Conservation (phyloP, 306 rosid genomes). For the Cajanus cajan region DNA sequence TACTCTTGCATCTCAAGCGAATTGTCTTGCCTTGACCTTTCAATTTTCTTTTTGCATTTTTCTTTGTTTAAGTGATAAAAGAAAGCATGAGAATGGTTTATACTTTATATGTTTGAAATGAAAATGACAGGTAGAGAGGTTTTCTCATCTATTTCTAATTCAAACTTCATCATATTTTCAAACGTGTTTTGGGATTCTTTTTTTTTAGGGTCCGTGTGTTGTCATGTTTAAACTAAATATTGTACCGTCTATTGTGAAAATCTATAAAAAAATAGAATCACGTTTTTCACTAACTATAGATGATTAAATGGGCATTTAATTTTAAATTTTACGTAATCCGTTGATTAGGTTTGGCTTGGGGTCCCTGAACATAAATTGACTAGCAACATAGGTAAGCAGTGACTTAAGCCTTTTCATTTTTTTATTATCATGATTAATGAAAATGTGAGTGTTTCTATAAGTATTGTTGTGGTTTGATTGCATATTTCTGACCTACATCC, state of each 20-base stretch:
- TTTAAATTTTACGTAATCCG: neutral
- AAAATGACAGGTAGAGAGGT: neutral
- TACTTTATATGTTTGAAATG: neutral
- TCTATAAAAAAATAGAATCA: neutral
- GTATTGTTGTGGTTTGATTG: no score
- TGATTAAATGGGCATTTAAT: neutral
- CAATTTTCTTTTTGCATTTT: neutral
- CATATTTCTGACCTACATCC: no score
- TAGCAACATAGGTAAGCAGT: constrained; percentile 32
- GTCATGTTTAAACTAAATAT: neutral
- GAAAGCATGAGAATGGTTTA: neutral
- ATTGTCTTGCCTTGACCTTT: no score
- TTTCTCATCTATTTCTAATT: neutral
- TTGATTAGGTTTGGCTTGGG: neutral
- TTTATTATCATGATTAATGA: no score
- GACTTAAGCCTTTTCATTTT: constrained; percentile 29
- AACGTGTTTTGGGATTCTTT: neutral
- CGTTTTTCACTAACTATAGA: constrained; percentile 12
- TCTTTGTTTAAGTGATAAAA: neutral
- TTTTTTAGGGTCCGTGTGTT: neutral
- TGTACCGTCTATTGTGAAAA: neutral
- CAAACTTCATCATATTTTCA: neutral
- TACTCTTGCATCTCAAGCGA: no score
- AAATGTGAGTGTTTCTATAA: no score
- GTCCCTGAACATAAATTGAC: neutral